phyloP scores from a whole-genome alignment of 208 protist genomes.

The Phytomonas sp. region DNA sequence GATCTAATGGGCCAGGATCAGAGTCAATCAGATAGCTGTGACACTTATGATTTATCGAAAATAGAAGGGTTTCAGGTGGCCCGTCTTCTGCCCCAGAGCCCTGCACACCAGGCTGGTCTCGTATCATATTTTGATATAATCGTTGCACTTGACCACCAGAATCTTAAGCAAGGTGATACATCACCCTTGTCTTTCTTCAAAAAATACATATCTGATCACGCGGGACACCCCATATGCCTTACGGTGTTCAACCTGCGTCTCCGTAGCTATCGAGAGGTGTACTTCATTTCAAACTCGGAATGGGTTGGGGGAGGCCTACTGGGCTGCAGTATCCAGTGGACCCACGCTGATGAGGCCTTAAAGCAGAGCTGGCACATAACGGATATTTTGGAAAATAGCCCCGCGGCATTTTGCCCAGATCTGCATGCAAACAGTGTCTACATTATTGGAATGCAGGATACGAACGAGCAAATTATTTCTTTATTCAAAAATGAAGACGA shows the following conservation, averaged over 20 bases:
- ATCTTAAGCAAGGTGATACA: conserved; percentile 14
- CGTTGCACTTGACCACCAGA: conserved; percentile 46
- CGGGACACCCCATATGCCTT: conserved; percentile 35
- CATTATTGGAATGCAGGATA: conserved; percentile 80
- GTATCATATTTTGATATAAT: conserved; percentile 88
- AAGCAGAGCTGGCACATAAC: conserved; percentile 59
- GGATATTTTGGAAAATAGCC: conserved; percentile 44
- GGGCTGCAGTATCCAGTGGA: conserved; percentile 84
- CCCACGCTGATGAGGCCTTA: conserved; percentile 16
- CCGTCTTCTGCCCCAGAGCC: conserved; percentile 62
- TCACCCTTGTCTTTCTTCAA: conserved; percentile 42
- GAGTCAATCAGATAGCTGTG: conserved; percentile 13
- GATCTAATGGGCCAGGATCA: conserved; percentile 41
- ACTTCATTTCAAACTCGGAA: conserved; percentile 12
- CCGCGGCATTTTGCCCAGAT: conserved; percentile 32
- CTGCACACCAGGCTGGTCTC: conserved; percentile 62
- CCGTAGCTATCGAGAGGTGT: conserved; percentile 51
- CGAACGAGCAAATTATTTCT: conserved; percentile 47
- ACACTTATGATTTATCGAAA: conserved; percentile 9
- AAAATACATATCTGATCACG: conserved; percentile 31
- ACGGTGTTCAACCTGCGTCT: conserved; percentile 62
- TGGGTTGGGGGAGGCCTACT: conserved; percentile 59
- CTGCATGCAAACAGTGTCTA: conserved; percentile 56
- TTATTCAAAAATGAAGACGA: conserved; percentile 55
- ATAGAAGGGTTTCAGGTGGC: conserved; percentile 76